A percentile compares a stretch with the other conserved stretches of the same genome.
Evolutionary conservation across 345 rosid genomes (phyloP).

Genomic region (Linum usitatissimum): DNA sequence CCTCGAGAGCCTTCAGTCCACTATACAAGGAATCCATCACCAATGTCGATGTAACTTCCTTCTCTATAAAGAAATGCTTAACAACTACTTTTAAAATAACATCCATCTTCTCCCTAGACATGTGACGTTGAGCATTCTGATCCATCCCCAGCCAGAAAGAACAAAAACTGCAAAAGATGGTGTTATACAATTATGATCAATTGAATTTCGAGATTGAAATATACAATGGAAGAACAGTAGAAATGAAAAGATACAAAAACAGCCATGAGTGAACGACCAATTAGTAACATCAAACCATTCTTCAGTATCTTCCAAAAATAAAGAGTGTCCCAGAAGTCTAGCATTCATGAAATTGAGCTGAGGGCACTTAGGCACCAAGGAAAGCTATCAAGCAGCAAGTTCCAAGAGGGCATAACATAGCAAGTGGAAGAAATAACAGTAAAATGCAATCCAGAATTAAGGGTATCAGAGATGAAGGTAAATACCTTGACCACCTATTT

Average conservation of each 20-base stretch:
- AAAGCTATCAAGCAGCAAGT: neutral
- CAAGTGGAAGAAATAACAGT: neutral
- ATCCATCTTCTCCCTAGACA: slow-evolving; percentile 81
- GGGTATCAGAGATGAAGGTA: neutral
- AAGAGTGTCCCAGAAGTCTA: neutral
- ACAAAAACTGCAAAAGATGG: slow-evolving; percentile 51
- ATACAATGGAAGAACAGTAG: neutral
- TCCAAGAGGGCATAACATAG: neutral
- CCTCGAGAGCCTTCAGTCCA: slow-evolving; percentile 91
- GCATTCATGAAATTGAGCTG: neutral
- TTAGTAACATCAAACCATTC: neutral
- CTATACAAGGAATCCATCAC: slow-evolving; percentile 98
- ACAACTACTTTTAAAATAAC: slow-evolving; percentile 71
- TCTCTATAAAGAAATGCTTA: slow-evolving; percentile 79
- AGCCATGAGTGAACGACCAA: neutral
- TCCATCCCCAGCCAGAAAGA: slow-evolving; percentile 81
- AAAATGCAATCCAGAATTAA: neutral
- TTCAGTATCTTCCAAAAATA: too few relatives aligned
- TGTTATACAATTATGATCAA: slow-evolving; percentile 3
- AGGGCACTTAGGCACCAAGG: neutral
- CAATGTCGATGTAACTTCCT: slow-evolving; percentile 93
- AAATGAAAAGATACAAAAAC: neutral
- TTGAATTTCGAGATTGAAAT: neutral
- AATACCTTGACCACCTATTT: slow-evolving; percentile 79
- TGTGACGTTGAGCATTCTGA: slow-evolving; percentile 47